phyloP scores from a whole-genome alignment of 768 basidiomycete species.

The Leccinellum albellum region DNA sequence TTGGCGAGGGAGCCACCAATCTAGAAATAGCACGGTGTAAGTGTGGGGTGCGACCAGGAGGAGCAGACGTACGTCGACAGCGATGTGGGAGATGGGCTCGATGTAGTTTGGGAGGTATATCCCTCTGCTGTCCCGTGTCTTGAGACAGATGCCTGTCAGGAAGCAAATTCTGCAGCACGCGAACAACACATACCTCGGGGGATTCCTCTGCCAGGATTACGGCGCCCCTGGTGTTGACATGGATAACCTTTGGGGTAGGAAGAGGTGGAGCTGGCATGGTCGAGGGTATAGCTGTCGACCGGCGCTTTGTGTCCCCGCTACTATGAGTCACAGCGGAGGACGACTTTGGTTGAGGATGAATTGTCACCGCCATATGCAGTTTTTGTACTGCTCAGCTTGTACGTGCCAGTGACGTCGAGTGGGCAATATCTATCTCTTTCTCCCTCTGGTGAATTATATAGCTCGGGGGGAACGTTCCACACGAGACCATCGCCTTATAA shows the following conservation, averaged over 20 bases:
- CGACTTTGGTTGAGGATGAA: not conserved
- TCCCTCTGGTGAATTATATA: not conserved
- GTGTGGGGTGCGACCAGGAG: not conserved
- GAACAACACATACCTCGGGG: slow-evolving; percentile 63
- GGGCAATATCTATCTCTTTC: slow-evolving; percentile 5
- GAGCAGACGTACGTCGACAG: slow-evolving; percentile 77
- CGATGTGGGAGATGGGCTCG: slow-evolving; percentile 95
- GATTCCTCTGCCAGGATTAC: slow-evolving; percentile 93
- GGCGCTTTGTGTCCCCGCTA: slow-evolving; percentile 13
- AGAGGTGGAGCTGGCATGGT: slow-evolving; percentile 56
- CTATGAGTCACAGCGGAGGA: slow-evolving; percentile 4
- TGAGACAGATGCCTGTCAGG: slow-evolving; percentile 3
- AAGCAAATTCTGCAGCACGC: slow-evolving; percentile 4
- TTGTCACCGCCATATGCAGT: slow-evolving; percentile 15
- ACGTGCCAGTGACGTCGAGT: slow-evolving; percentile 1
- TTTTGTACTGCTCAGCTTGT: not conserved
- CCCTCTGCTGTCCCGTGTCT: slow-evolving; percentile 92
- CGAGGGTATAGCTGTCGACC: slow-evolving; percentile 10
- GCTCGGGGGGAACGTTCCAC: slow-evolving; percentile 3
- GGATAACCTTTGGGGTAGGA: slow-evolving; percentile 82
- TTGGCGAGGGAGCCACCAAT: slow-evolving; percentile 97
- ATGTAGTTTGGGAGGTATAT: slow-evolving; percentile 98
- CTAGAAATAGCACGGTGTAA: slow-evolving; percentile 38
- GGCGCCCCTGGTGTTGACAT: slow-evolving; percentile 92
- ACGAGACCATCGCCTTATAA: not conserved